Evolutionary conservation across 106 monocot genomes (phyloP), one percentile per base, ranked within the genome.

Genomic region (Ottelia alismoides): DNA sequence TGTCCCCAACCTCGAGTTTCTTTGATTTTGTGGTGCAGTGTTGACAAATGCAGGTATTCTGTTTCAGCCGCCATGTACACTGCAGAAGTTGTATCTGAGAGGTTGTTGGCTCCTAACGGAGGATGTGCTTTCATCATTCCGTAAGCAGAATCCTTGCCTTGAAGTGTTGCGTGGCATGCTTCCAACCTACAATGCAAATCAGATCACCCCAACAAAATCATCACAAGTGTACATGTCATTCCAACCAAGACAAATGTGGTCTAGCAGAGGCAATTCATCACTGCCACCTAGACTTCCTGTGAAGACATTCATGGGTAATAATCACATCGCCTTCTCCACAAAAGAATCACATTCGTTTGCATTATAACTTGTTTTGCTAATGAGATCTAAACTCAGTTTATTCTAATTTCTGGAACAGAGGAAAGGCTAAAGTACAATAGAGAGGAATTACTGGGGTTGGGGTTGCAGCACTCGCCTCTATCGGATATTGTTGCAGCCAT

Each of bases 31-130:
- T 56, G 72, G 72, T 58, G 71, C 70, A 45, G 76, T 85, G 26
- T 46, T 96, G 55, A 72, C 85, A 6, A 61, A 74, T 22, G 56
- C 63, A 14, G 96, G 78, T 26, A 81, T 96, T 27, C 50, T 58
- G 23, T 89, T 66, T 68, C 45, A n/a, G 0, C 79, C 82, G 11
- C 74, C 76, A 47, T 49, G 57, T 21, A 52, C 17, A 25, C 76
- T 94, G 52, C n/a, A 45, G 47, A 30, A 52, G 51, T 60, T 96
- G 28, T 84, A 96, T 70, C 30, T 96, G 35, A 76, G 81, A 55
- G 85, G 85, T 31, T 89, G 79, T 31, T 96, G 96, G 85, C 81
- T 96, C 53, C 77, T 89, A 69, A 72, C 68, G 3, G 45, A 69
- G 27, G 72, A 85, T 48, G 62, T 21, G 0, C n/a, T 89, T 61